A percentile compares a stretch with the other conserved stretches of the same genome.
These are phyloP conservation scores for Cladophialophora bantiana DNA, from an alignment of 2,329 filamentous ascomycete genomes.

Conservation along the genomic window DNA sequence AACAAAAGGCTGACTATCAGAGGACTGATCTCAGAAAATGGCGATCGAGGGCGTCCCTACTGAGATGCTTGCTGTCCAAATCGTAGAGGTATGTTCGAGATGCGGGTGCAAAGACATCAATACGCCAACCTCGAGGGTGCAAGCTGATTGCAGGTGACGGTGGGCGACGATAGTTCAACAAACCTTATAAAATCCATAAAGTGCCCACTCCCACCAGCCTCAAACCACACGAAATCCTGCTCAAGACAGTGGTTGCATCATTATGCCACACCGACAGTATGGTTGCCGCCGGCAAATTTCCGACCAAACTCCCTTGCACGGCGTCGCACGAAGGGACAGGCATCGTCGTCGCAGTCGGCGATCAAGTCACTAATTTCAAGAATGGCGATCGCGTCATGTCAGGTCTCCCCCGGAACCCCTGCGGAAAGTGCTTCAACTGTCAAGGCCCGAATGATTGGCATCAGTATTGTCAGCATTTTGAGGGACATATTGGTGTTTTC, in stretches of 20 bases:
- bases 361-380: slow-evolving; percentile 52
- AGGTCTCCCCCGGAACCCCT: slow-evolving; percentile 61
- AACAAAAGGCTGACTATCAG: not conserved
- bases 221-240: slow-evolving; percentile 61
- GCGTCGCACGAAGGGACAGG: slow-evolving; percentile 66
- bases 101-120: not conserved
- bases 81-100: slow-evolving; percentile 34
- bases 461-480: slow-evolving; percentile 61
- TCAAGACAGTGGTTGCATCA: slow-evolving; percentile 66
- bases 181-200: slow-evolving; percentile 61
- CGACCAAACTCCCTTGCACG: slow-evolving; percentile 58
- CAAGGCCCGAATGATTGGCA: slow-evolving; percentile 52
- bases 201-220: slow-evolving; percentile 58
- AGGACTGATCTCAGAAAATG: slow-evolving; percentile 22
- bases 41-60: slow-evolving; percentile 35
- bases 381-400: slow-evolving; percentile 64
- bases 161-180: slow-evolving; percentile 46
- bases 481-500: slow-evolving; percentile 58
- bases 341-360: slow-evolving; percentile 59
- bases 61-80: slow-evolving; percentile 39
- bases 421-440: slow-evolving; percentile 62
- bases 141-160: slow-evolving; percentile 3
- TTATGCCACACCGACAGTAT: slow-evolving; percentile 70
- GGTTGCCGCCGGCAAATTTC: slow-evolving; percentile 60
- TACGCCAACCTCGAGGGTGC: not conserved